Conservation (phyloP, 192 early-diverging fungal species). For the Dispira parvispora region DNA sequence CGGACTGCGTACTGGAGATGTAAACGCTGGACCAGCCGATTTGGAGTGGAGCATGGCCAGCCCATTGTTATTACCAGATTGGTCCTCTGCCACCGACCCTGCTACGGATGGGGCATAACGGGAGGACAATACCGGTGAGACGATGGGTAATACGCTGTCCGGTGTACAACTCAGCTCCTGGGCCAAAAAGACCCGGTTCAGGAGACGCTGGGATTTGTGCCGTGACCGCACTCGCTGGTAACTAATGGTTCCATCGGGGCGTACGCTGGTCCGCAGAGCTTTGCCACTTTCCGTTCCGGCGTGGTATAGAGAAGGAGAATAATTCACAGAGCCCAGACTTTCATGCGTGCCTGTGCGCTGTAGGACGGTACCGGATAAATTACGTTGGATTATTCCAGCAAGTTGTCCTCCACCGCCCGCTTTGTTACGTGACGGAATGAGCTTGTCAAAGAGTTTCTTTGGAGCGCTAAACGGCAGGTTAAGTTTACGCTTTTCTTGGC, state of each 20-base stretch:
- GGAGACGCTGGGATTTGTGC: conserved; percentile 8
- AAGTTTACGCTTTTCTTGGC: not conserved
- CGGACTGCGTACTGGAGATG: not conserved
- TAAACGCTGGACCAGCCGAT: not conserved
- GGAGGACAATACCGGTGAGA: not conserved
- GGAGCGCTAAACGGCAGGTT: not conserved
- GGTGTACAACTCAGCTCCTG: conserved; percentile 22
- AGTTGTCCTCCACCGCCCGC: not conserved
- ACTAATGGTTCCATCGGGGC: conserved; percentile 1
- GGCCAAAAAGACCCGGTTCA: conserved; percentile 29
- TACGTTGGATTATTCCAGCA: no score
- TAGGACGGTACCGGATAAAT: no score
- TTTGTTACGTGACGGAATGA: not conserved
- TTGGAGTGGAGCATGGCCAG: not conserved
- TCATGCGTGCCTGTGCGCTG: not conserved
- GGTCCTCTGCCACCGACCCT: not conserved
- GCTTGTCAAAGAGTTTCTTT: conserved; percentile 4
- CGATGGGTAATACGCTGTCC: conserved; percentile 16
- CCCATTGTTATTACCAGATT: not conserved
- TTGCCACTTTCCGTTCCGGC: not conserved
- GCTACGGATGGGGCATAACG: not conserved
- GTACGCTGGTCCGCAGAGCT: not conserved
- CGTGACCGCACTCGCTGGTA: conserved; percentile 9
- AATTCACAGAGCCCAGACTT: not conserved
- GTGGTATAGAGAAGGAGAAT: not conserved